Evolutionary conservation across 345 rosid species (phyloP), one percentile per base, ranked within the genome.

Genomic region (Garcia nutans): DNA sequence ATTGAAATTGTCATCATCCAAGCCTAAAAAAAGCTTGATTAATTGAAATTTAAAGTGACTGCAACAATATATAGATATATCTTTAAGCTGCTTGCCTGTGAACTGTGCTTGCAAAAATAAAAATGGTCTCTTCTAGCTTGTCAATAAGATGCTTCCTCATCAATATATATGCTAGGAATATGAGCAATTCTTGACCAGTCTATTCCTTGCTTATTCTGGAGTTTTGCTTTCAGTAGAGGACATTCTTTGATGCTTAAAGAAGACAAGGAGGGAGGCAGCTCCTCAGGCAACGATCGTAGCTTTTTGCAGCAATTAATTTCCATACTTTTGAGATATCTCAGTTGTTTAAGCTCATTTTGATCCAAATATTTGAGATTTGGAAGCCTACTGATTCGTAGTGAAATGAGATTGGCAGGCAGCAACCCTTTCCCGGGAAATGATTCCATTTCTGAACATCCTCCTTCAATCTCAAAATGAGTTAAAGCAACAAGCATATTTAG

Each of bases 401-500:
- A 70, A 42, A 47, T 74, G 23, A 83, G 1, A 9, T 72, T 54
- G n/a, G 41, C 68, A 49, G 86, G 88, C 24, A 83, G 67, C 57
- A 86, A 73, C 62, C 78, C 77, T 72, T 81, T 81, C 0, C 79
- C 82, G 0, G 85, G 86, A 75, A 86, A 84, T 77, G 85, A 83
- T 24, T 77, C 85, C 16, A 76, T 28, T n/a, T 77, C 78, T 1
- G 52, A 37, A 64, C 73, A 66, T 17, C 79, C 80, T 61, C 83
- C 86, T 72, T 81, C 84, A 26, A 86, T 77, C 74, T 86, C 83
- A 8, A 86, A 63, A 42, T 79, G 74, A 19, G 59, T 77, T 17
- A 82, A 83, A 13, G 81, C 76, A 12, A 76, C 76, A 13, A 85
- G 77, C 52, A 72, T 69, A 31, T 80, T 63, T 11, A 85, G 24